These are phyloP conservation scores for Corchorus olitorius DNA, from an alignment of 345 rosid genomes.

Conservation along the genomic window DNA sequence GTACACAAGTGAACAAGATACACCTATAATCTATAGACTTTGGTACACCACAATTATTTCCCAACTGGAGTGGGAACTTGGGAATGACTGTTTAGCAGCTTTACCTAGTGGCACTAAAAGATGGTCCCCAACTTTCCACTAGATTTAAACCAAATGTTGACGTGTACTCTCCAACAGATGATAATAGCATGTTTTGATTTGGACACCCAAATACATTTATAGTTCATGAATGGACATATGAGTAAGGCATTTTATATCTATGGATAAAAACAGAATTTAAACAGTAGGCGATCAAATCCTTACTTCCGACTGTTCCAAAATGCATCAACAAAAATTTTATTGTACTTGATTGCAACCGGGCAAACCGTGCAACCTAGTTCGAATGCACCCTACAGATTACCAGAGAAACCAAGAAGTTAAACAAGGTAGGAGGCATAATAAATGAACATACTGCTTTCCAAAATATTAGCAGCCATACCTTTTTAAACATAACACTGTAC, in stretches of 20 bases:
- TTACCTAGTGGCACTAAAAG: not conserved
- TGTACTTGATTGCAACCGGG: slow-evolving; percentile 95
- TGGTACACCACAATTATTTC: not conserved
- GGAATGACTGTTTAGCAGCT: not conserved
- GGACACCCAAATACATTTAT: not conserved
- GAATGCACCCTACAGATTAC: slow-evolving; percentile 79
- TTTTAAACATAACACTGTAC: slow-evolving; percentile 97
- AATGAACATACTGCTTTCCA: slow-evolving; percentile 7
- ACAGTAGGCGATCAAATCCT: slow-evolving; percentile 20
- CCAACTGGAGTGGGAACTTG: not conserved
- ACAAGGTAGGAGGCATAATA: slow-evolving; percentile 4
- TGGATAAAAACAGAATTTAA: not conserved
- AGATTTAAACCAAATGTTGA: not conserved
- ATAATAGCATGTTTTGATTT: not conserved
- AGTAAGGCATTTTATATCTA: not conserved
- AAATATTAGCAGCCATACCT: slow-evolving; percentile 49
- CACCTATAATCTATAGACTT: not conserved
- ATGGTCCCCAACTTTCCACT: not conserved
- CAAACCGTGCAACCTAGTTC: slow-evolving; percentile 96
- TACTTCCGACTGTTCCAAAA: slow-evolving; percentile 99
- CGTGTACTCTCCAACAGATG: not conserved
- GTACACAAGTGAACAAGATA: not conserved
- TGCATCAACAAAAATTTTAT: slow-evolving; percentile 96
- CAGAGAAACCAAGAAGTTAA: slow-evolving; percentile 29
- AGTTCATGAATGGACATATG: not conserved